phyloP scores from a whole-genome alignment of 176 grass and related monocot genomes.

The Eremochloa ophiuroides region DNA sequence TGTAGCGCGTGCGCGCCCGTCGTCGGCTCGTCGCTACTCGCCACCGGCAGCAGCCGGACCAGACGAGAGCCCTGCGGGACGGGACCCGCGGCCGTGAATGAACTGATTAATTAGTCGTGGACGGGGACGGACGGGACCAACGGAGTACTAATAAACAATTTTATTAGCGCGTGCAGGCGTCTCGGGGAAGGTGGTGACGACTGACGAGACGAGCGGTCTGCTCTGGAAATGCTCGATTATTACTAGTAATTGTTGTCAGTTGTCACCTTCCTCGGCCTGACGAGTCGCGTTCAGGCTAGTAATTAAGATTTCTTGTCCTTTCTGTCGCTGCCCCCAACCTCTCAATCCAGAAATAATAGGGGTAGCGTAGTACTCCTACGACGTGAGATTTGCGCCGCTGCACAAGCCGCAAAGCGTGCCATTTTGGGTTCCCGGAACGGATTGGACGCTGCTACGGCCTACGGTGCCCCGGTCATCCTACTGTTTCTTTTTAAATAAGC shows the following conservation, averaged over 20 bases:
- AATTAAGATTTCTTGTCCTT: conserved; percentile 9
- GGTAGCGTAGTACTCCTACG: not conserved
- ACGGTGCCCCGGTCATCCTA: not conserved
- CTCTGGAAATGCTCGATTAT: conserved; percentile 24
- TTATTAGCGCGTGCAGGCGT: not conserved
- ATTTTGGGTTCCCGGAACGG: not conserved
- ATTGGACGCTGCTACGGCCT: not conserved
- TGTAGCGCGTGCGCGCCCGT: not conserved
- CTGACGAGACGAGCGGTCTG: not conserved
- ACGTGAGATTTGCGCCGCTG: not conserved
- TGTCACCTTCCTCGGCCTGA: conserved; percentile 19
- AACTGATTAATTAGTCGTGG: not conserved
- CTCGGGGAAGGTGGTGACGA: not conserved
- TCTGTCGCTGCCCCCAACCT: not conserved
- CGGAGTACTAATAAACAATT: too few species aligned
- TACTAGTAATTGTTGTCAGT: too few species aligned
- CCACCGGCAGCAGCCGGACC: not conserved
- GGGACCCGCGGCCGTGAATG: too few species aligned
- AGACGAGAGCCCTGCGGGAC: too few species aligned
- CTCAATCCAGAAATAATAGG: not conserved
- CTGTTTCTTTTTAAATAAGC: too few species aligned
- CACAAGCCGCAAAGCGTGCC: not conserved
- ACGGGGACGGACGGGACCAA: not conserved
- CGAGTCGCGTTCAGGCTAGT: not conserved
- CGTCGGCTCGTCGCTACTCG: not conserved